phyloP scores from a whole-genome alignment of 305 asterid genomes.

The Fraxinus greggii region DNA sequence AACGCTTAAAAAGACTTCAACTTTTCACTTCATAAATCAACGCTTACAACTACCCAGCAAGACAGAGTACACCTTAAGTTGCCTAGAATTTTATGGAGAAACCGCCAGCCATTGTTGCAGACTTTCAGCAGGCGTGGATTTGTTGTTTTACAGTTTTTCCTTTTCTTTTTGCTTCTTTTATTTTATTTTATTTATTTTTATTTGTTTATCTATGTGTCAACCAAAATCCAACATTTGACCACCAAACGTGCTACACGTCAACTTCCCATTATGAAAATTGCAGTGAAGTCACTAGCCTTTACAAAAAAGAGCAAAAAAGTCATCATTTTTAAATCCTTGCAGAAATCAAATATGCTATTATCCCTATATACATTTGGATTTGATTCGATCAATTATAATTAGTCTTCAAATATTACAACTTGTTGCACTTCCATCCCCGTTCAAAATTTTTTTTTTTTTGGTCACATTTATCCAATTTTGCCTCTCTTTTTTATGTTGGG shows the following conservation, averaged over 20 bases:
- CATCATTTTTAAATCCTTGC: background rate
- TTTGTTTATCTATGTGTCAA: background rate
- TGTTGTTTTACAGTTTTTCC: background rate
- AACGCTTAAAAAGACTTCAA: background rate
- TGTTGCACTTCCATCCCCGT: background rate
- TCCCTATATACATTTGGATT: background rate
- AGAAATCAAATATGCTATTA: background rate
- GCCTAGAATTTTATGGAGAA: background rate
- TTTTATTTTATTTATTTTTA: background rate
- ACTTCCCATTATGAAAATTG: background rate
- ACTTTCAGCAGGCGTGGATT: background rate
- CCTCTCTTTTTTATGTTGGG: background rate
- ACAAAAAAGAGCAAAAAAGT: background rate
- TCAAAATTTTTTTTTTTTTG: background rate
- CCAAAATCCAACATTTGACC: background rate
- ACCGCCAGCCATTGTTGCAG: constrained; percentile 6
- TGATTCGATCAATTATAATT: background rate
- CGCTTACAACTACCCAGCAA: background rate
- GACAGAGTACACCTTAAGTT: background rate
- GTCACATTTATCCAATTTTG: background rate
- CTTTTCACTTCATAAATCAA: background rate
- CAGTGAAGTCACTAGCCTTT: background rate
- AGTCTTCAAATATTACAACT: background rate
- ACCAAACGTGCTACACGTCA: background rate
- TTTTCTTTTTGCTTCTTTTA: background rate